Conservation (phyloP, 768 basidiomycete species). For the Mycena haematopus region DNA sequence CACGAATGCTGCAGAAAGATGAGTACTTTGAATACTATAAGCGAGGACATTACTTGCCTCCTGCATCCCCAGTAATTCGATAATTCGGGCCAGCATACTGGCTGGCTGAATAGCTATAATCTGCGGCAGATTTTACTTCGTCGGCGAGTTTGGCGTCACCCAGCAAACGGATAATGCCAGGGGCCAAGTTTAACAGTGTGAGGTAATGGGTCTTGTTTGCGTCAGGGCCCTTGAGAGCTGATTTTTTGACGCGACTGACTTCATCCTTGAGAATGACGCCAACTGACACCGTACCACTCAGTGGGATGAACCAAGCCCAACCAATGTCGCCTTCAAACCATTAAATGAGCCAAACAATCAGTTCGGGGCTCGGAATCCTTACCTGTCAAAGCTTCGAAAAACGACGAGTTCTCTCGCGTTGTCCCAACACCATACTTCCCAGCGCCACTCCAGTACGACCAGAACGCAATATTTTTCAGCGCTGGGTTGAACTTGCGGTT, state of each 20-base stretch:
- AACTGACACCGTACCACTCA: slow-evolving; percentile 56
- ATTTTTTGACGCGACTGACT: slow-evolving; percentile 41
- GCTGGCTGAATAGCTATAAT: slow-evolving; percentile 43
- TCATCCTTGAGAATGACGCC: slow-evolving; percentile 56
- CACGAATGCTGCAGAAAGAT: background rate
- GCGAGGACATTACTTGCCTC: slow-evolving; percentile 30
- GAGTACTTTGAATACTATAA: background rate
- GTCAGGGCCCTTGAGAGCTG: slow-evolving; percentile 21
- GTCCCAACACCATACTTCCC: slow-evolving; percentile 50
- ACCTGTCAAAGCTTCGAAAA: slow-evolving; percentile 65
- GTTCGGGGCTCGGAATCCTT: slow-evolving; percentile 17
- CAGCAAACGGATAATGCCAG: slow-evolving; percentile 34
- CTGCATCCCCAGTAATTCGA: slow-evolving; percentile 42
- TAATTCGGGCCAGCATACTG: slow-evolving; percentile 40
- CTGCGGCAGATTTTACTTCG: slow-evolving; percentile 38
- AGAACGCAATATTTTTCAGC: slow-evolving; percentile 67
- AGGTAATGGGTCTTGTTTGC: slow-evolving; percentile 39
- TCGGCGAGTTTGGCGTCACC: slow-evolving; percentile 34
- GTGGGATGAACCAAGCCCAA: slow-evolving; percentile 64
- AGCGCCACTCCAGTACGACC: slow-evolving; percentile 70
- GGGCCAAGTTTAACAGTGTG: slow-evolving; percentile 36
- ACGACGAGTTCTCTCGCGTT: slow-evolving; percentile 50
- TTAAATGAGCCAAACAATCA: background rate
- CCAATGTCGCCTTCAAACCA: slow-evolving; percentile 51
- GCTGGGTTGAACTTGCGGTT: slow-evolving; percentile 61